Base-by-base conservation (phyloP, 768 basidiomycete genomes). In the Mrakia blollopis region DNA sequence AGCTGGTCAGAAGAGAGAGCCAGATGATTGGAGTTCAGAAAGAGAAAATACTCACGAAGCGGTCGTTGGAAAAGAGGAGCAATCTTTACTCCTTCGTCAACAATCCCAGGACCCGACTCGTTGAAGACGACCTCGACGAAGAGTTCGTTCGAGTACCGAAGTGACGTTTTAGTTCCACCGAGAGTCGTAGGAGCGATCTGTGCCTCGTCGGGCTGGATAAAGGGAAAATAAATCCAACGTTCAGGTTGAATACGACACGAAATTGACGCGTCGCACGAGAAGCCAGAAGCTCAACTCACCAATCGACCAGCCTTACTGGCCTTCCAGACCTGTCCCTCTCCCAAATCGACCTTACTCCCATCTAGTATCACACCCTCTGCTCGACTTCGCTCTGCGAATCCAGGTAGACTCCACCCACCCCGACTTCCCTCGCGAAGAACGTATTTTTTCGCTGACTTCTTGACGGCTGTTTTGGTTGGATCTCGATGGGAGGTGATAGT, bases 51-150 rank as follows among this genome's bases (percentile, higher is more conserved):
- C 50, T 57, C 13, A 72, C 72, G 72, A 72, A 21, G 72, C 72
- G 54, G 30, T 11, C 60, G 50, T 16, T 72, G 52, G 32, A 57
- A 72, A 21, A 72, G 50, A 9, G 72, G 52, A 28, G 72, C 72
- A 28, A 54, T 54, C 72, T 72, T 57, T 21, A 72, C 72, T 10
- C 23, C 50, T 21, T 61, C 72, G 32, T 72, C 72, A 6, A 23
- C 25, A 5, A 35, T 61, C 14, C 70, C 70, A 47, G 21, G 44
- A 37, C 54, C 50, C n/a, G 28, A 21, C 8, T 72, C 50, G 50
- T 72, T 60, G 32, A 72, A 72, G 39, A 72, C 39, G n/a, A 39
- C 72, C 60, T 72, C 72, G 54, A 72, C 32, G 13, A 72, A 32
- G 52, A 72, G 72, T 54, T 72, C 72, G 32, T 54, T 57, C 16